A percentile compares a stretch with the other conserved stretches of the same genome.
Evolutionary conservation across 352 stramenopile species (phyloP).

Genomic region (Phytopythium litorale): DNA sequence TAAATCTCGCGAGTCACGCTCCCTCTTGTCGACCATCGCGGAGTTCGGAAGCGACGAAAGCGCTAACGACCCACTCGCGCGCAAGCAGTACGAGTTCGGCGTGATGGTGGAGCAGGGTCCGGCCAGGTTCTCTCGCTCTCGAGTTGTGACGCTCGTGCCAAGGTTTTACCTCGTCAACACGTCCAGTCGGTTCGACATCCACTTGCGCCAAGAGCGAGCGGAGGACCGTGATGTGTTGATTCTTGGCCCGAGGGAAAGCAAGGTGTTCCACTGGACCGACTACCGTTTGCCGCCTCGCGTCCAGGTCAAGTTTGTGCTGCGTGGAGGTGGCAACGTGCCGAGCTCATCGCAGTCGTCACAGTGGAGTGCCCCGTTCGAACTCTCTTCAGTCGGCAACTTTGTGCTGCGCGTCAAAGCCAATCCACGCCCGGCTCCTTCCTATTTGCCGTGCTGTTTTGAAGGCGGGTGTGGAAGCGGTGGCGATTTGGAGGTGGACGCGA

Average conservation of each 20-base stretch:
- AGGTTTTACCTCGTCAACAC: slow-evolving; percentile 83
- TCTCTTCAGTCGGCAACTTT: slow-evolving; percentile 79
- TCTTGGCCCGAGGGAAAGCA: slow-evolving; percentile 53
- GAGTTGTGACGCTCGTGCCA: slow-evolving; percentile 73
- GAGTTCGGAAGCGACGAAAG: slow-evolving; percentile 19
- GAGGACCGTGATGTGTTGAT: slow-evolving; percentile 33
- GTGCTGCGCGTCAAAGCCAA: slow-evolving; percentile 69
- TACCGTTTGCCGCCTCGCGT: slow-evolving; percentile 56
- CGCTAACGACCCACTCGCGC: slow-evolving; percentile 22
- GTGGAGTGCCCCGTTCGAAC: slow-evolving; percentile 76
- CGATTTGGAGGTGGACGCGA: neutral
- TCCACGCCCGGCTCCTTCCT: slow-evolving; percentile 33
- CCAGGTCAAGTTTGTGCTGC: slow-evolving; percentile 66
- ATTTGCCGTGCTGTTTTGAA: slow-evolving; percentile 43
- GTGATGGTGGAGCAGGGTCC: slow-evolving; percentile 84
- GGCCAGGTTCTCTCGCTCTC: slow-evolving; percentile 69
- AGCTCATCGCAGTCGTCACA: slow-evolving; percentile 34
- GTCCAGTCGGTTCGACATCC: slow-evolving; percentile 58
- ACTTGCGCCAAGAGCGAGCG: slow-evolving; percentile 61
- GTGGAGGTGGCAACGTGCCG: slow-evolving; percentile 12
- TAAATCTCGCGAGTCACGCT: slow-evolving; percentile 33
- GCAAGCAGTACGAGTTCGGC: slow-evolving; percentile 82
- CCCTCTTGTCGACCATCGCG: slow-evolving; percentile 46
- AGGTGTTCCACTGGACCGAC: slow-evolving; percentile 78
- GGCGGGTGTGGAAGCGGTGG: slow-evolving; percentile 6